phyloP scores from a whole-genome alignment of 2,329 filamentous ascomycete species.

The Ceratocystis diversiconidia region DNA sequence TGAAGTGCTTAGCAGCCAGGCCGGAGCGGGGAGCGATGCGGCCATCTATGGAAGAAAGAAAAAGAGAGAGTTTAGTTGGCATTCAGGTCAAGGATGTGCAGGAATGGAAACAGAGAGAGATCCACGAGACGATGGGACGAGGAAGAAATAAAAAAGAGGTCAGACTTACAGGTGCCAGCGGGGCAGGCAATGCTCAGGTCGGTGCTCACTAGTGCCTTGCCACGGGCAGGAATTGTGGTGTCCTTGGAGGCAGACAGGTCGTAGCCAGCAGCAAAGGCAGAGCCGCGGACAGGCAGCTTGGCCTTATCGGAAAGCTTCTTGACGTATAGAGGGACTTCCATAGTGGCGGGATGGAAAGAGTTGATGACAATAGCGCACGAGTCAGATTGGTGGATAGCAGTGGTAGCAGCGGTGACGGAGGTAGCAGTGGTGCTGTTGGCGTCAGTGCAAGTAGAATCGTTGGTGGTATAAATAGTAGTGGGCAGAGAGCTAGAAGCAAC shows the following conservation, averaged over 20 bases:
- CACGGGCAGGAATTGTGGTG: conserved; percentile 62
- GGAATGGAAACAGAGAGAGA: background rate
- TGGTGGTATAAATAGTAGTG: background rate
- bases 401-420: background rate
- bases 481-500: background rate
- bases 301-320: conserved; percentile 75
- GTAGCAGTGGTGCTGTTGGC: background rate
- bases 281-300: conserved; percentile 75
- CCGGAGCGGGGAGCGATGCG: conserved; percentile 83
- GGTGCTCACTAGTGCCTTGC: conserved; percentile 77
- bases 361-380: background rate
- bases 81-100: background rate
- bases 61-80: background rate
- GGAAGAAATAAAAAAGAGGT: background rate
- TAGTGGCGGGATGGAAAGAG: background rate
- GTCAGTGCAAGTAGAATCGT: background rate
- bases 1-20: conserved; percentile 84
- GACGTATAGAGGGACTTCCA: conserved; percentile 49
- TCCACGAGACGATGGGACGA: background rate
- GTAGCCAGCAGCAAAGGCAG: conserved; percentile 81
- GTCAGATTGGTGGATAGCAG: too few relatives aligned
- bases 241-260: conserved; percentile 73
- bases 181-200: conserved; percentile 86
- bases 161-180: conserved; percentile 66
- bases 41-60: conserved; percentile 45